Evolutionary conservation across 2,329 filamentous ascomycete genomes (phyloP).

Genomic region (Dothidotthia symphoricarpi): DNA sequence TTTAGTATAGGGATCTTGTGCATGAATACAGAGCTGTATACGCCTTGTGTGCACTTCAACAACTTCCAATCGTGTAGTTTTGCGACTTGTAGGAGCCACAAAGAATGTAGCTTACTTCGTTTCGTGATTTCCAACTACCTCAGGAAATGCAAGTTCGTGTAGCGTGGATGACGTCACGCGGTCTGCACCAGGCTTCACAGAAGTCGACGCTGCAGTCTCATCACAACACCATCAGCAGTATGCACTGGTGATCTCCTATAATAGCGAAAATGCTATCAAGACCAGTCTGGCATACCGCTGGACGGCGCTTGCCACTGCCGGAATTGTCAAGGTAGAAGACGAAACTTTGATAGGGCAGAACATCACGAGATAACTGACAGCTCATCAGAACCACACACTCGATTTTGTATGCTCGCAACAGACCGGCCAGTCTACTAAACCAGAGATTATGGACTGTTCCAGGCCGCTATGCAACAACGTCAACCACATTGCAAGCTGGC

Average conservation of each 20-base stretch:
- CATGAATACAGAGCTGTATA: no score
- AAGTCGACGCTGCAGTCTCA: no score
- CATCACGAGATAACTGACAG: slow-evolving; percentile 33
- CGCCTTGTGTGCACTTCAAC: no score
- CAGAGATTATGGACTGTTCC: slow-evolving; percentile 7
- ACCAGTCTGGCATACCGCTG: slow-evolving; percentile 20
- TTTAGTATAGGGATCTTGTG: no score
- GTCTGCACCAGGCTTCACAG: not conserved
- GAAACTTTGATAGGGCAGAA: slow-evolving; percentile 16
- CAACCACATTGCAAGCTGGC: slow-evolving; percentile 44
- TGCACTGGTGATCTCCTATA: slow-evolving; percentile 8
- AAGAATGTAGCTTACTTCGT: no score
- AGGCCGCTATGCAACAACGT: slow-evolving; percentile 28
- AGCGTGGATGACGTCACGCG: no score
- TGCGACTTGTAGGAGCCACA: no score
- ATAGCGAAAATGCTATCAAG: slow-evolving; percentile 17
- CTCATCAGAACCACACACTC: slow-evolving; percentile 13
- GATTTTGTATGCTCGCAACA: slow-evolving; percentile 3
- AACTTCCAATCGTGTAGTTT: no score
- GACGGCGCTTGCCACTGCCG: slow-evolving; percentile 14
- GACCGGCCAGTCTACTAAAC: not conserved
- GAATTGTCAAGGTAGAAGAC: slow-evolving; percentile 23
- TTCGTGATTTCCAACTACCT: not conserved
- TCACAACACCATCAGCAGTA: slow-evolving; percentile 1
- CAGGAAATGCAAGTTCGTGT: no score